Evolutionary conservation across 768 basidiomycete genomes (phyloP).

Genomic region (Macrolepiota fuliginosa): DNA sequence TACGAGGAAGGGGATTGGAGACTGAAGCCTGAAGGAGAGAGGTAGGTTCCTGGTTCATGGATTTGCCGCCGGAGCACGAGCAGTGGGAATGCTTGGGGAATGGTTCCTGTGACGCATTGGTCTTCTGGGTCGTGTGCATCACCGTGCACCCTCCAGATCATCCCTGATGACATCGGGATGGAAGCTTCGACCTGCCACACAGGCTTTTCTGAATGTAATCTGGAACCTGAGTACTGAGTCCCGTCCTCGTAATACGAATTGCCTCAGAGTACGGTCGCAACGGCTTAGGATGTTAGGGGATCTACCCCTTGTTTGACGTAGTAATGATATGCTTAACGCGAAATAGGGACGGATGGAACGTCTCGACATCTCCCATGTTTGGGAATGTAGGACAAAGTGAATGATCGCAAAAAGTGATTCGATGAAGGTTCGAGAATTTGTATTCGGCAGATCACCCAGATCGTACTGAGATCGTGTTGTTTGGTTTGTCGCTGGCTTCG

Average conservation of each 20-base stretch:
- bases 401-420: background rate
- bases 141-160: conserved; percentile 1
- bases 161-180: conserved; percentile 12
- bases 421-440: conserved; percentile 5
- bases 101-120: conserved; percentile 38
- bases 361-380: conserved; percentile 3
- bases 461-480: conserved; percentile 7
- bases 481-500: conserved; percentile 20
- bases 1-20: background rate
- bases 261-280: conserved; percentile 5
- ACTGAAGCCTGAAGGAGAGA: conserved; percentile 1
- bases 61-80: conserved; percentile 30
- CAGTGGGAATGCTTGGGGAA: conserved; percentile 22
- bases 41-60: conserved; percentile 22
- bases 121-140: conserved; percentile 1
- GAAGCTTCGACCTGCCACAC: conserved; percentile 4
- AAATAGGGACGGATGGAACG: background rate
- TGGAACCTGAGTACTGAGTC: background rate
- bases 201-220: conserved; percentile 7
- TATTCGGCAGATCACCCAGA: conserved; percentile 2
- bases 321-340: background rate
- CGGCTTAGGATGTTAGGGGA: conserved; percentile 5
- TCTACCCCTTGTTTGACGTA: conserved; percentile 2
- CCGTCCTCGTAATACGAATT: conserved; percentile 10
- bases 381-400: background rate